Base-by-base conservation (phyloP, 2,329 filamentous ascomycete species). In the Lachnellula arida region DNA sequence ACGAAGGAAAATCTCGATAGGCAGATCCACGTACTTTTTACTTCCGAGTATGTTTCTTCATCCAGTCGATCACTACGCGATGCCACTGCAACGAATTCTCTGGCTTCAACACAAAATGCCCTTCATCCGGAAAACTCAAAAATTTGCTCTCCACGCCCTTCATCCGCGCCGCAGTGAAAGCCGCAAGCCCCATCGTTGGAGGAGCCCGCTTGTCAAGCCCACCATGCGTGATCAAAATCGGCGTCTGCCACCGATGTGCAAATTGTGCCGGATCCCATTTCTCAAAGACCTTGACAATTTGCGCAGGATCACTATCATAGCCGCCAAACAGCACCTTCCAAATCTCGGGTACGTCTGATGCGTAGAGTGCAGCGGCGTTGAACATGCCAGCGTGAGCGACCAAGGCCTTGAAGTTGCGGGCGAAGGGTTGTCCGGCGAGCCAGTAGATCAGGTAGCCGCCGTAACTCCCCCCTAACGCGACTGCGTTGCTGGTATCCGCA, bases 41-140 rank as follows among this genome's bases (percentile, higher is more conserved):
- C 25, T 28, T 6, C 25, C 5, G 6, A 28, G 6, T 28, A 28
- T 28, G 25, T 28, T 28, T 28, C 6, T 51, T 51, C 17, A 34
- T n/a, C 49, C 49, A 52, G 9, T 83, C 83, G 35, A 96, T 68
- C 17, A 96, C 90, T 54, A 89, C 87, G 54, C 81, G 81, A 66
- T 96, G 89, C 92, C 92, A 96, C 23, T 92, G 78, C 19, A 96
- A 74, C 5, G 84, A 87, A 70, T 96, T 96, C 73, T 96, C 92
- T 0, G 86, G 88, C 70, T 95, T 93, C 50, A 95, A 68, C 5
- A 96, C 90, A 88, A 89, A 84, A 80, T 82, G 40, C 25, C 85
- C 85, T 69, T 88, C 85, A 68, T 87, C 83, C 0, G 82, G 82
- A 66, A 87, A 87, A 0, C 78, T 81, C 63, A 86, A 63, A 60